These are phyloP conservation scores for Thelonectria blattea DNA, from an alignment of 2,329 filamentous ascomycete species.

Conservation along the genomic window DNA sequence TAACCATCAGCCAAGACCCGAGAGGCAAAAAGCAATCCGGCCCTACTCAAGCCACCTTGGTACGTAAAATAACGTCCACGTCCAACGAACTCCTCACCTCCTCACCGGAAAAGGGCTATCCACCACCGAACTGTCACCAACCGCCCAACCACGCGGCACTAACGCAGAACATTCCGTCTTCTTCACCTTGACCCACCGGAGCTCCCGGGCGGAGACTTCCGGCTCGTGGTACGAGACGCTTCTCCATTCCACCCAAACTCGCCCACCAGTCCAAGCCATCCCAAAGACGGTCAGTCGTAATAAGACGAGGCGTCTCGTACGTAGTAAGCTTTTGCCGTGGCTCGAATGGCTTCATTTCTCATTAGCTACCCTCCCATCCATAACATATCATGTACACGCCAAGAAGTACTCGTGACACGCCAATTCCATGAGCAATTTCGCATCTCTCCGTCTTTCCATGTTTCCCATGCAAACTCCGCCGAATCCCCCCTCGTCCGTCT, in stretches of 20 bases:
- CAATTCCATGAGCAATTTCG: conserved; percentile 32
- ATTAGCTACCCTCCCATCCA: conserved; percentile 35
- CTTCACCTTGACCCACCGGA: not conserved
- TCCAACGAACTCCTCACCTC: too few relatives aligned
- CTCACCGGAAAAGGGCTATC: conserved; percentile 2
- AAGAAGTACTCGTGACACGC: conserved; percentile 29
- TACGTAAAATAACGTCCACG: too few relatives aligned
- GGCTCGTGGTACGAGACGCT: conserved; percentile 6
- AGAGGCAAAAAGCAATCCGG: not conserved
- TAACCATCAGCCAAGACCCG: not conserved
- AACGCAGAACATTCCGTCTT: conserved; percentile 8
- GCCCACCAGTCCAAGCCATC: not conserved
- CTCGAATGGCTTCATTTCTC: conserved; percentile 39
- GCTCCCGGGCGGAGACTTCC: not conserved
- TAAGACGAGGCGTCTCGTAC: not conserved
- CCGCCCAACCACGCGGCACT: conserved; percentile 18
- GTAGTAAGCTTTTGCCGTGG: conserved; percentile 15
- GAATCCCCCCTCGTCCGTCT: conserved; percentile 22
- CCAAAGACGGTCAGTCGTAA: not conserved
- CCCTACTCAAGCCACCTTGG: not conserved
- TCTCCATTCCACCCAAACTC: too few relatives aligned
- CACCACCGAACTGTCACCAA: conserved; percentile 10
- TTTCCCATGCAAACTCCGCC: conserved; percentile 20
- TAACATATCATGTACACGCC: conserved; percentile 40
- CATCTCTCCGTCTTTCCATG: conserved; percentile 18